Evolutionary conservation across 2,329 filamentous ascomycete genomes (phyloP).

Genomic region (Clonostachys chloroleuca): DNA sequence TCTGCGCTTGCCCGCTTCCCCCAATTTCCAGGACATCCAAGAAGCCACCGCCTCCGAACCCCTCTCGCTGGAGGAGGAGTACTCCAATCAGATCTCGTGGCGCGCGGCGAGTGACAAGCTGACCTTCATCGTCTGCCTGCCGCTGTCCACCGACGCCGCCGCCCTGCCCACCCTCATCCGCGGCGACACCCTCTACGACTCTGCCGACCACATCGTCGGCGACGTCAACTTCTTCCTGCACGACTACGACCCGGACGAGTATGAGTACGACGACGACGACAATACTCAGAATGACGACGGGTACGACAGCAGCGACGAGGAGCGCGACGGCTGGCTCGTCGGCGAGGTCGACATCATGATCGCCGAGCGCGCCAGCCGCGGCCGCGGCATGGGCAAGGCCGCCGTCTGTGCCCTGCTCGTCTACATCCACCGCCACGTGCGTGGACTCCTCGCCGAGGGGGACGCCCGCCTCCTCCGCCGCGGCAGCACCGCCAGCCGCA

Average conservation of each 20-base stretch:
- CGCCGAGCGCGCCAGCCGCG: slow-evolving; percentile 51
- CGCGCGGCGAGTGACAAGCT: slow-evolving; percentile 78
- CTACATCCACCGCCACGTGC: slow-evolving; percentile 57
- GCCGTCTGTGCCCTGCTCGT: slow-evolving; percentile 64
- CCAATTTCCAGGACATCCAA: slow-evolving; percentile 59
- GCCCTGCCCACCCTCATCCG: background rate
- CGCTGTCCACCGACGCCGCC: slow-evolving; percentile 14
- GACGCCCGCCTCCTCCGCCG: background rate
- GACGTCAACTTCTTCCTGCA: slow-evolving; percentile 81
- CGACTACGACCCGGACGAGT: slow-evolving; percentile 47
- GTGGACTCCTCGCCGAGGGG: slow-evolving; percentile 43
- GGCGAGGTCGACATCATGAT: slow-evolving; percentile 90
- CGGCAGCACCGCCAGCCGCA: background rate
- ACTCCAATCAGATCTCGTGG: slow-evolving; percentile 89
- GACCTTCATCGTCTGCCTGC: slow-evolving; percentile 80
- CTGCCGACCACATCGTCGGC: slow-evolving; percentile 57
- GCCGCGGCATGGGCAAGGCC: slow-evolving; percentile 60
- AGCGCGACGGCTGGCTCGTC: slow-evolving; percentile 28
- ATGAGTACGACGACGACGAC: slow-evolving; percentile 44
- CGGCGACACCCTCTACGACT: slow-evolving; percentile 44
- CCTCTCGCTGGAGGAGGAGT: slow-evolving; percentile 75
- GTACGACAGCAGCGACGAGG: slow-evolving; percentile 26
- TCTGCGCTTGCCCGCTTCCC: too few relatives aligned
- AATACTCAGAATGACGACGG: slow-evolving; percentile 16
- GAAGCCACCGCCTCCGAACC: slow-evolving; percentile 84